Percentiles rank a stretch among this genome's conserved stretches.
These are phyloP conservation scores for Silene latifolia DNA, from an alignment of 148 eudicot genomes.

Conservation along the genomic window DNA sequence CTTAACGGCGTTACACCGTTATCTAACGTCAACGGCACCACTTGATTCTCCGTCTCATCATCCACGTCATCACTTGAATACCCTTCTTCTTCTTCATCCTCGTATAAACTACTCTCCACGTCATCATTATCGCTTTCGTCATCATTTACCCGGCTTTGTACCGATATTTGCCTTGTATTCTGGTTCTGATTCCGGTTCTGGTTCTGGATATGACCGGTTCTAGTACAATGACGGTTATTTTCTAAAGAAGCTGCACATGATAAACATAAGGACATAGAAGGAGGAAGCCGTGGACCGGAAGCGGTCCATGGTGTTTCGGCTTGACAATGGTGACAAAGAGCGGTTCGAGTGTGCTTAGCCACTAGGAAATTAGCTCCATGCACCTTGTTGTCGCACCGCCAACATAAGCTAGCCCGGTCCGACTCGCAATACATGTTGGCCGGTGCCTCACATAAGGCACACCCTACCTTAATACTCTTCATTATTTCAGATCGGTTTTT, in stretches of 20 bases:
- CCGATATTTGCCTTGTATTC: neutral
- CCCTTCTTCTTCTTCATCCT: neutral
- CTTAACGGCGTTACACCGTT: neutral
- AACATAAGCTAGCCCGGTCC: constrained; percentile 43
- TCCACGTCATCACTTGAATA: constrained; percentile 19
- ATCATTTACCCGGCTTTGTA: neutral
- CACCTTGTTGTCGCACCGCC: constrained; percentile 45
- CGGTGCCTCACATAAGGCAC: constrained; percentile 28
- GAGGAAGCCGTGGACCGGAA: constrained; percentile 32
- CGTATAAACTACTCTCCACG: neutral
- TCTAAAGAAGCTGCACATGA: neutral
- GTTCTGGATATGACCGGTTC: neutral
- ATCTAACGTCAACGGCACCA: constrained; percentile 32
- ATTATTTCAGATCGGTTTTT: neutral
- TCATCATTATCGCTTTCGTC: neutral
- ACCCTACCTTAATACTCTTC: constrained; percentile 10
- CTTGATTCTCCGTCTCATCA: constrained; percentile 32
- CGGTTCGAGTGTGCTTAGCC: constrained; percentile 4
- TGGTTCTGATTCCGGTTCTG: neutral
- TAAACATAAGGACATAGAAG: constrained; percentile 17
- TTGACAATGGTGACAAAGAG: constrained; percentile 41
- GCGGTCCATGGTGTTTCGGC: constrained; percentile 46
- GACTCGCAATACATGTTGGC: constrained; percentile 32
- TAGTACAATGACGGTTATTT: neutral
- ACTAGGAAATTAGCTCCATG: constrained; percentile 50